Evolutionary conservation across 1,284 basidiomycete species (phyloP).

Genomic region (Cryptococcus sp.): DNA sequence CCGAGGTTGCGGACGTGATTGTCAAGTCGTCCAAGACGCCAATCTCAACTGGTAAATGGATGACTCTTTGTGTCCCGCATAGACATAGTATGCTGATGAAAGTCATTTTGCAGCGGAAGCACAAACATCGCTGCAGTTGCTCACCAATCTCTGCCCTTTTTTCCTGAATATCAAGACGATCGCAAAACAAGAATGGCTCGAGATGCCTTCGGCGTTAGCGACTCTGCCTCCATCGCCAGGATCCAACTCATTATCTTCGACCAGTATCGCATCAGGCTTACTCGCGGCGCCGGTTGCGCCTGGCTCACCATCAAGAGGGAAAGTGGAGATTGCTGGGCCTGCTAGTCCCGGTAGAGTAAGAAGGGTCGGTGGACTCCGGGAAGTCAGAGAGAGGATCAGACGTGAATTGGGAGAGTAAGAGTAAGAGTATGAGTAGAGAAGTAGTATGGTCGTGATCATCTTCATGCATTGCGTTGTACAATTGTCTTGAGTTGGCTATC

Average conservation of each 20-base stretch:
- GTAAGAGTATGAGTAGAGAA: neutral
- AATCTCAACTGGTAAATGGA: conserved; percentile 47
- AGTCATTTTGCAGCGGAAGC: conserved; percentile 48
- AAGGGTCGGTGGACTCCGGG: conserved; percentile 40
- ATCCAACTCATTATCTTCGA: neutral
- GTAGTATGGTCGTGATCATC: too few relatives aligned
- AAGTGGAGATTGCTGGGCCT: conserved; percentile 23
- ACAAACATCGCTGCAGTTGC: conserved; percentile 45
- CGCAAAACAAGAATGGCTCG: conserved; percentile 50
- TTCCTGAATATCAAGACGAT: conserved; percentile 48
- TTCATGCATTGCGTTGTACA: too few relatives aligned
- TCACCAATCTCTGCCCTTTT: conserved; percentile 52
- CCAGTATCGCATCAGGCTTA: neutral
- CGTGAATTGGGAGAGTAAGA: conserved; percentile 29
- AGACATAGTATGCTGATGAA: neutral
- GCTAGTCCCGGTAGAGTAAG: conserved; percentile 48
- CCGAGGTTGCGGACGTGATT: conserved; percentile 49
- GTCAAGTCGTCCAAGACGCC: conserved; percentile 54
- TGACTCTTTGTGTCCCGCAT: neutral
- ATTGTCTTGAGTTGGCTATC: too few relatives aligned
- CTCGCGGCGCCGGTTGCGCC: conserved; percentile 6
- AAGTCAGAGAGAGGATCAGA: conserved; percentile 45
- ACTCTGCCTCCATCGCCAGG: conserved; percentile 14
- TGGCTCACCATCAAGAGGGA: conserved; percentile 14
- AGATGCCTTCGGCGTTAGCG: conserved; percentile 42